Conservation (phyloP, 2,329 filamentous ascomycete species). For the Apiospora arundinis region DNA sequence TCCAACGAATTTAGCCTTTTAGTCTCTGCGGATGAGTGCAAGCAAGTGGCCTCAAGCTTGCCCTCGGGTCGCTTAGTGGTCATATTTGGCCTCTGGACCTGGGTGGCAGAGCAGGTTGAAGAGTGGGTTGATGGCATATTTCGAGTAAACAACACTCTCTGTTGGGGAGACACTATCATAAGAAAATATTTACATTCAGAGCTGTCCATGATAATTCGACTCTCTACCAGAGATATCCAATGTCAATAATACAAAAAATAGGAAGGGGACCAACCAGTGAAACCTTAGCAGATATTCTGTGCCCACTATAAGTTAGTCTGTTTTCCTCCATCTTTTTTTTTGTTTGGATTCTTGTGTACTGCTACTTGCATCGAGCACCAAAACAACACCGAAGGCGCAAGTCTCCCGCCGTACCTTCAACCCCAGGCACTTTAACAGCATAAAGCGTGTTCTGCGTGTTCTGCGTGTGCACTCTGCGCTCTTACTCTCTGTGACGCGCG, state of each 20-base stretch:
- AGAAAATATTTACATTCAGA: not conserved
- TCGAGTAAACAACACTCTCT: not conserved
- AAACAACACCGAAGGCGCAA: not conserved
- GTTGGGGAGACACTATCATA: not conserved
- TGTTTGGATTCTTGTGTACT: not conserved
- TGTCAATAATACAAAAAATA: constrained; percentile 12
- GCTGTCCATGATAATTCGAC: not conserved
- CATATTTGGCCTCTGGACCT: not conserved
- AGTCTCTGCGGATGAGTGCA: not conserved
- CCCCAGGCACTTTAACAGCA: constrained; percentile 9
- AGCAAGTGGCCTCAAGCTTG: not conserved
- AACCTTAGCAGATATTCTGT: not conserved
- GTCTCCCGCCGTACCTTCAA: not conserved
- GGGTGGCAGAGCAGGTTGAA: not conserved
- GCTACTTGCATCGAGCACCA: not conserved
- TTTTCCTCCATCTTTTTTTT: not conserved
- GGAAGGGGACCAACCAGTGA: not conserved
- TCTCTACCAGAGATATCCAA: not conserved
- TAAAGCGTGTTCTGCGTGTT: not conserved
- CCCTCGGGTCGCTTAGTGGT: not conserved
- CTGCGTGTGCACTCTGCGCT: too few relatives aligned
- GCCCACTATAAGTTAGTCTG: constrained; percentile 8
- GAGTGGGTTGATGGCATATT: not conserved
- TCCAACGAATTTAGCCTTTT: not conserved
- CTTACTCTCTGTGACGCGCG: constrained; percentile 19